Percentiles rank a stretch among this genome's conserved stretches.
phyloP scores from a whole-genome alignment of 2,329 filamentous ascomycete species.

The Ophiocordyceps australis region DNA sequence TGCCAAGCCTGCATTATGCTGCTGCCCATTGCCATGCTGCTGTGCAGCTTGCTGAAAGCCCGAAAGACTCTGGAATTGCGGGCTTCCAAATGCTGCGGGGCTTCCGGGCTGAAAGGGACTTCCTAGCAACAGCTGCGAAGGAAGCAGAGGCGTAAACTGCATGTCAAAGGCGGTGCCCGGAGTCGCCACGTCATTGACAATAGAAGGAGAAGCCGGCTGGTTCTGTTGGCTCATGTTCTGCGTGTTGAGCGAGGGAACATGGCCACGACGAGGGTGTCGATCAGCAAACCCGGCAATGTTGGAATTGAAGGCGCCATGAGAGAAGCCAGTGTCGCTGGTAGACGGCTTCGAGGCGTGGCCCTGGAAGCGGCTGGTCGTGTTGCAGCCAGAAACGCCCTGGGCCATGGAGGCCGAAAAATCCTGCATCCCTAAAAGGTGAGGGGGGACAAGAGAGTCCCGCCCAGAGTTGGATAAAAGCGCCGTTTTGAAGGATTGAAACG shows the following conservation, averaged over 20 bases:
- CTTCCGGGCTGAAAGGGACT: conserved; percentile 95
- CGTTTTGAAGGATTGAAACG: conserved; percentile 55
- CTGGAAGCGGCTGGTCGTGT: conserved; percentile 44
- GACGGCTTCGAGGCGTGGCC: conserved; percentile 66
- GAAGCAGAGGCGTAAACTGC: conserved; percentile 93
- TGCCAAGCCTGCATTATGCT: conserved; percentile 42
- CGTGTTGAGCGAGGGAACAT: conserved; percentile 88
- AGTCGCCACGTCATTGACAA: conserved; percentile 58
- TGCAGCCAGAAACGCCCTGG: conserved; percentile 12
- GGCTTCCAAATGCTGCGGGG: conserved; percentile 73
- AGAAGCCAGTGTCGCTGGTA: conserved; percentile 75
- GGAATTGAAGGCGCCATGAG: conserved; percentile 78
- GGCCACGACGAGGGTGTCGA: conserved; percentile 65
- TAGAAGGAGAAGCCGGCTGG: conserved; percentile 23
- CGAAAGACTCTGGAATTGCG: conserved; percentile 76
- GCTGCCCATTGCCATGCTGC: conserved; percentile 32
- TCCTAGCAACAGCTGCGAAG: conserved; percentile 83
- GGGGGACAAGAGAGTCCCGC: conserved; percentile 75
- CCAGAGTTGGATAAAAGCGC: conserved; percentile 59
- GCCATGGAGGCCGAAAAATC: conserved; percentile 51
- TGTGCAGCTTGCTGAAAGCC: conserved; percentile 47
- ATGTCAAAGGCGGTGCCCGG: conserved; percentile 87
- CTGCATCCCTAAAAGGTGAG: conserved; percentile 84
- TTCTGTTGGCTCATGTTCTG: conserved; percentile 38
- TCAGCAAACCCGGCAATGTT: conserved; percentile 77